Evolutionary conservation across 208 protist species (phyloP).

Genomic region (Trypanosoma brucei): DNA sequence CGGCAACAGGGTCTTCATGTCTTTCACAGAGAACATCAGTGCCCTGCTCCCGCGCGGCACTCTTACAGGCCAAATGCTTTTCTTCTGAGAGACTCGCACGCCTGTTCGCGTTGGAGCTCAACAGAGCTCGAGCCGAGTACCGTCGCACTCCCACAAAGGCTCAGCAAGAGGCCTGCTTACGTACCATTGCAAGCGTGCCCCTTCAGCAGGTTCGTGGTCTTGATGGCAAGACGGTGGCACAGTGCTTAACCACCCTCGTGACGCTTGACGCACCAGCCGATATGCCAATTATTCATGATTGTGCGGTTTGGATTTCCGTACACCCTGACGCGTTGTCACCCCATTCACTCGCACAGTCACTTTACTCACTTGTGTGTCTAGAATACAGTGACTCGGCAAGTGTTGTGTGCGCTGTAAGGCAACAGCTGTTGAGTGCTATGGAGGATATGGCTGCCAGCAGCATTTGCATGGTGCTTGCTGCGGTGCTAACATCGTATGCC

Average conservation of each 20-base stretch:
- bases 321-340: conserved; percentile 18
- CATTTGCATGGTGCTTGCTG: conserved; percentile 20
- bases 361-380: conserved; percentile 23
- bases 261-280: conserved; percentile 20
- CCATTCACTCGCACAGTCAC: conserved; percentile 22
- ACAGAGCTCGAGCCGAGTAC: conserved; percentile 17
- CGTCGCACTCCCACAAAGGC: conserved; percentile 18
- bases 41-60: not conserved
- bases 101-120: conserved; percentile 25
- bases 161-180: conserved; percentile 27
- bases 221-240: conserved; percentile 31
- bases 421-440: not conserved
- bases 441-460: conserved; percentile 19
- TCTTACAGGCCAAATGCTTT: conserved; percentile 6
- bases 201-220: conserved; percentile 33
- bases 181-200: conserved; percentile 10
- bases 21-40: not conserved
- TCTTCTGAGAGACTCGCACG: conserved; percentile 21
- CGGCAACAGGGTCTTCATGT: not conserved
- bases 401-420: conserved; percentile 19
- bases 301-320: conserved; percentile 35
- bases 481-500: conserved; percentile 15
- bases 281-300: conserved; percentile 37
- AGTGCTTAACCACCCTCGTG: conserved; percentile 39
- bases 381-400: conserved; percentile 16